A percentile compares a stretch with the other conserved stretches of the same genome.
phyloP scores from a whole-genome alignment of 352 stramenopile genomes.

The Pythium monospermum region DNA sequence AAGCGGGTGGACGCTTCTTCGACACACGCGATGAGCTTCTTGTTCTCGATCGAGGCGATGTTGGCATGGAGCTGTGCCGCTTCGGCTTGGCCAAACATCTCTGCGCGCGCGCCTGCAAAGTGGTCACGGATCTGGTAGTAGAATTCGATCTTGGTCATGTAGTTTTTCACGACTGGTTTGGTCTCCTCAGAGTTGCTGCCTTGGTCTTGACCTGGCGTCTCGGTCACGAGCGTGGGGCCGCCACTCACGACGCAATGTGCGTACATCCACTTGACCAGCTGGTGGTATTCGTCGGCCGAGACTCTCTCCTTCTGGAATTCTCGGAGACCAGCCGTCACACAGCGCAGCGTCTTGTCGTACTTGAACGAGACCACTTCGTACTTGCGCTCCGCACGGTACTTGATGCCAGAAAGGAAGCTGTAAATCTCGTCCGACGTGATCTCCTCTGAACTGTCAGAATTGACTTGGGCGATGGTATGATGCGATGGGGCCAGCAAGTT shows the following conservation, averaged over 20 bases:
- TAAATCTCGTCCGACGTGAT: slow-evolving; percentile 17
- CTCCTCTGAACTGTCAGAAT: slow-evolving; percentile 1
- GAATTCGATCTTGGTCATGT: slow-evolving; percentile 51
- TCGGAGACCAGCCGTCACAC: slow-evolving; percentile 10
- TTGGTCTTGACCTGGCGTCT: neutral
- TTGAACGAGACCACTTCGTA: slow-evolving; percentile 8
- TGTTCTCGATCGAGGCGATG: slow-evolving; percentile 5
- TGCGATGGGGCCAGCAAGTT: slow-evolving; percentile 14
- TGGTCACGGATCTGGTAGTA: slow-evolving; percentile 47
- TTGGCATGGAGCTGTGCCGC: slow-evolving; percentile 20
- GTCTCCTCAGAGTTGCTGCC: neutral
- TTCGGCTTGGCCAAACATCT: slow-evolving; percentile 21
- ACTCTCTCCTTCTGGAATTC: slow-evolving; percentile 16
- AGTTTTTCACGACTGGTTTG: slow-evolving; percentile 15
- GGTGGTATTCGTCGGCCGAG: slow-evolving; percentile 11
- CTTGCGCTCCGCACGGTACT: neutral
- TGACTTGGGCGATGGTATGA: slow-evolving; percentile 5
- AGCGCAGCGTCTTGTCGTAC: slow-evolving; percentile 11
- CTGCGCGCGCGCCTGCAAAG: slow-evolving; percentile 14
- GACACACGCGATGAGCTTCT: slow-evolving; percentile 33
- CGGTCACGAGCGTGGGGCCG: slow-evolving; percentile 3
- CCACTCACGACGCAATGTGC: slow-evolving; percentile 27
- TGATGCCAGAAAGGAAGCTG: slow-evolving; percentile 3
- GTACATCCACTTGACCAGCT: slow-evolving; percentile 28
- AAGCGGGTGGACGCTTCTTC: slow-evolving; percentile 25